Conservation (phyloP, 495 filamentous ascomycete genomes). For the Penicillium samsonianum region DNA sequence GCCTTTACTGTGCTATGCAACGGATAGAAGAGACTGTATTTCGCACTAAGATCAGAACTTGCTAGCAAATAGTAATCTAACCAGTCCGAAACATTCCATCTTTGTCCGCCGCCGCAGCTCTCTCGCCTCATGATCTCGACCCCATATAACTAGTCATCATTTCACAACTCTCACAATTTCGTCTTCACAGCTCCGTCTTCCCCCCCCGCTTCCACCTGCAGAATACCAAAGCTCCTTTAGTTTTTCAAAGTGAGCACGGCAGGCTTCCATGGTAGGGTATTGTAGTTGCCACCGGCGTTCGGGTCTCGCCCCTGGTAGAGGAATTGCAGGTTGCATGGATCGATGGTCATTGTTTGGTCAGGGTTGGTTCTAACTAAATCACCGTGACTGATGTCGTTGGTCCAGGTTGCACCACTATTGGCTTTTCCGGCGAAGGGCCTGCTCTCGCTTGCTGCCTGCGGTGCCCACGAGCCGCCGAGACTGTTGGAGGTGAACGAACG, state of each 20-base stretch:
- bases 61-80: neutral
- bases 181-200: neutral
- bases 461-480: slow-evolving; percentile 55
- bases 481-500: slow-evolving; percentile 60
- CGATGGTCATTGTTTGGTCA: slow-evolving; percentile 59
- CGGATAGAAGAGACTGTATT: neutral
- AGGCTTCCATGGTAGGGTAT: slow-evolving; percentile 46
- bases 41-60: no score
- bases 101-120: neutral
- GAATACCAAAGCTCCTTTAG: slow-evolving; percentile 8
- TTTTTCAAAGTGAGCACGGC: slow-evolving; percentile 52
- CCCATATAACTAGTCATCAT: no score
- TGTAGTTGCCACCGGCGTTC: slow-evolving; percentile 22
- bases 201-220: neutral
- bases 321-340: slow-evolving; percentile 59
- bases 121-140: neutral
- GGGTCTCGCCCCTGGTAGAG: slow-evolving; percentile 57
- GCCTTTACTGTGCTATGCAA: neutral
- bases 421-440: slow-evolving; percentile 61
- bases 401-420: slow-evolving; percentile 64
- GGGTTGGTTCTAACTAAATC: slow-evolving; percentile 55
- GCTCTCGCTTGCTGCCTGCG: slow-evolving; percentile 52
- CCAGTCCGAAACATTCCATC: neutral
- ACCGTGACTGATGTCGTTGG: slow-evolving; percentile 64
- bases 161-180: no score